Conservation (phyloP, 2,329 filamentous ascomycete genomes). For the Dactylellina cionopaga region DNA sequence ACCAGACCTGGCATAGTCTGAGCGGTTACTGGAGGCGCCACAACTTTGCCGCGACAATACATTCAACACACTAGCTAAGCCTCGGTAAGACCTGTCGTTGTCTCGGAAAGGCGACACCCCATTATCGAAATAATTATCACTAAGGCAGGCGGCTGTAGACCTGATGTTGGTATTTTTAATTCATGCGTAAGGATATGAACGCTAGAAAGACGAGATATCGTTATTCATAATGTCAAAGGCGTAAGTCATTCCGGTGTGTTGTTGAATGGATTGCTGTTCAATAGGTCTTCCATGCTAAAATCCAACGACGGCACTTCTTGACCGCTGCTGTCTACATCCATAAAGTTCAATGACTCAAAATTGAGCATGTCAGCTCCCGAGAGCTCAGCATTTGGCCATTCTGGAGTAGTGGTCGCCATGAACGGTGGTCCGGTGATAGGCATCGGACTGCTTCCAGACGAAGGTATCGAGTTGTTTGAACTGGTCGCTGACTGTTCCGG, state of each 20-base stretch:
- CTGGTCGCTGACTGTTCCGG: constrained; percentile 28
- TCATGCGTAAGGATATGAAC: background rate
- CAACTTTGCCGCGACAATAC: constrained; percentile 49
- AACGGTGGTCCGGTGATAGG: constrained; percentile 34
- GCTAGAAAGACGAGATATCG: background rate
- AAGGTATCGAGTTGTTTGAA: constrained; percentile 31
- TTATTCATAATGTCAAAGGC: constrained; percentile 3
- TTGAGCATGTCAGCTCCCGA: constrained; percentile 43
- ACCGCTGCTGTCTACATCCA: constrained; percentile 42
- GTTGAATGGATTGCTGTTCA: constrained; percentile 48
- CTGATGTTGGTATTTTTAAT: too few species aligned
- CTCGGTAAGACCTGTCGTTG: constrained; percentile 11
- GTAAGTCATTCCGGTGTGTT: constrained; percentile 22
- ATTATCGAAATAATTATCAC: too few species aligned
- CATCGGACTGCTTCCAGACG: constrained; percentile 26
- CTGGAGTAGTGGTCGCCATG: constrained; percentile 1
- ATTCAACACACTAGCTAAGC: background rate
- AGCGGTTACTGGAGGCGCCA: constrained; percentile 14
- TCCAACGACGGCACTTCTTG: constrained; percentile 28
- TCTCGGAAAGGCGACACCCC: too few species aligned
- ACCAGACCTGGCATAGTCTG: constrained; percentile 10
- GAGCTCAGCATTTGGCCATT: constrained; percentile 29
- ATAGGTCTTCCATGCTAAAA: constrained; percentile 49
- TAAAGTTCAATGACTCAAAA: constrained; percentile 48
- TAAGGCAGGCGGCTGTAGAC: too few species aligned